A percentile compares a stretch with the other conserved stretches of the same genome.
These are phyloP conservation scores for Paralagenidium karlingii DNA, from an alignment of 352 stramenopile genomes.

Conservation along the genomic window DNA sequence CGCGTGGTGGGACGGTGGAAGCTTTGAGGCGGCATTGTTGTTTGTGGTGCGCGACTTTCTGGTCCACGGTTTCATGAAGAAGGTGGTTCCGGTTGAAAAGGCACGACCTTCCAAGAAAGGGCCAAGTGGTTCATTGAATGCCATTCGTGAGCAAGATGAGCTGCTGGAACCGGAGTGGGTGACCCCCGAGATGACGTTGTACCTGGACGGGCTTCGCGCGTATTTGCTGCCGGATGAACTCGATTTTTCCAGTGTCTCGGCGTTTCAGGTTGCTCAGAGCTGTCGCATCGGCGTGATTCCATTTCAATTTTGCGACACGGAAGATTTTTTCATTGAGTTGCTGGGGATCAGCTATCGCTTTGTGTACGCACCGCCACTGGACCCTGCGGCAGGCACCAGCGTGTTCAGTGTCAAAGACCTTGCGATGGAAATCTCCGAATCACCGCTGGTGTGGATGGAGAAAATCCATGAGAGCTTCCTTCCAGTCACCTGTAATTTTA, in stretches of 20 bases:
- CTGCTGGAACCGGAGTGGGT: background rate
- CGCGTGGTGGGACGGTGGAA: slow-evolving; percentile 46
- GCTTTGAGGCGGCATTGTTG: background rate
- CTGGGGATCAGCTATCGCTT: background rate
- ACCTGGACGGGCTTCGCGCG: slow-evolving; percentile 32
- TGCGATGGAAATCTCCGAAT: slow-evolving; percentile 13
- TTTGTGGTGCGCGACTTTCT: background rate
- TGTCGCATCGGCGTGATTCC: background rate
- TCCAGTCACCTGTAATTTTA: slow-evolving; percentile 6
- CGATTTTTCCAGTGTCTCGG: too few species aligned
- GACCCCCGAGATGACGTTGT: slow-evolving; percentile 26
- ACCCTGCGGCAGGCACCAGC: background rate
- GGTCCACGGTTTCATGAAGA: too few species aligned
- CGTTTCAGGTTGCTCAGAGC: background rate
- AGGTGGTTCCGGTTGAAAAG: background rate
- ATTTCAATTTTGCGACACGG: too few species aligned
- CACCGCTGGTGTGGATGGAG: slow-evolving; percentile 11
- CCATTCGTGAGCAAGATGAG: background rate
- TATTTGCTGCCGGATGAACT: slow-evolving; percentile 44
- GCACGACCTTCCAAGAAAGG: background rate
- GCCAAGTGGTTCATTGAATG: background rate
- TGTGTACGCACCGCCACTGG: background rate
- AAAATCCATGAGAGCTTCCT: slow-evolving; percentile 37
- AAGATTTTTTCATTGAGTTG: background rate
- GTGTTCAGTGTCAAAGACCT: slow-evolving; percentile 16